These are phyloP conservation scores for Barnettozyma siamensis DNA, from an alignment of 805 yeast genomes.

Conservation along the genomic window DNA sequence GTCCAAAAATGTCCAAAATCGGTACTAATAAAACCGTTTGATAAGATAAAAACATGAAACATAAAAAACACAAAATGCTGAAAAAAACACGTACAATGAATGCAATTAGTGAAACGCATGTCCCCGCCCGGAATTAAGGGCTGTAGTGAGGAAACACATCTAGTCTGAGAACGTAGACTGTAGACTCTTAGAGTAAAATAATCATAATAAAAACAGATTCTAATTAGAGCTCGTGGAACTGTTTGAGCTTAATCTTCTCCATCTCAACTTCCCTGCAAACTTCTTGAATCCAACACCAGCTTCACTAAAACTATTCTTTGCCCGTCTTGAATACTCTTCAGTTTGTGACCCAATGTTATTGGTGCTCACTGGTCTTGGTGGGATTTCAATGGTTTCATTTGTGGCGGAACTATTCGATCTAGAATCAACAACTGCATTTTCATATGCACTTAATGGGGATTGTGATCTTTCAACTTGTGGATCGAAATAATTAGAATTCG, in stretches of 20 bases:
- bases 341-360: constrained; percentile 2
- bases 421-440: neutral
- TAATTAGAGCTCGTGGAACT: constrained; percentile 18
- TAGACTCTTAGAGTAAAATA: too few species aligned
- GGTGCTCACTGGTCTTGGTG: constrained; percentile 1
- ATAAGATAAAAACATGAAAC: too few species aligned
- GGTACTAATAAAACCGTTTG: too few species aligned
- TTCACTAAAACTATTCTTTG: constrained; percentile 13
- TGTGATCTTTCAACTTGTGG: neutral
- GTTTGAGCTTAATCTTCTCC: constrained; percentile 26
- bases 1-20: too few species aligned
- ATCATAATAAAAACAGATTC: too few species aligned
- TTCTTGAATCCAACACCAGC: constrained; percentile 22
- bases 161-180: too few species aligned
- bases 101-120: too few species aligned
- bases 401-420: neutral
- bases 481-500: neutral
- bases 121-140: too few species aligned
- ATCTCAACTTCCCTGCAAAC: constrained; percentile 24
- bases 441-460: constrained; percentile 18
- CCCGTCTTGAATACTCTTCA: constrained; percentile 9
- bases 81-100: too few species aligned
- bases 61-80: too few species aligned
- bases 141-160: too few species aligned
- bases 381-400: neutral